Conservation (phyloP, 768 basidiomycete genomes). For the Mycena leptocephala region DNA sequence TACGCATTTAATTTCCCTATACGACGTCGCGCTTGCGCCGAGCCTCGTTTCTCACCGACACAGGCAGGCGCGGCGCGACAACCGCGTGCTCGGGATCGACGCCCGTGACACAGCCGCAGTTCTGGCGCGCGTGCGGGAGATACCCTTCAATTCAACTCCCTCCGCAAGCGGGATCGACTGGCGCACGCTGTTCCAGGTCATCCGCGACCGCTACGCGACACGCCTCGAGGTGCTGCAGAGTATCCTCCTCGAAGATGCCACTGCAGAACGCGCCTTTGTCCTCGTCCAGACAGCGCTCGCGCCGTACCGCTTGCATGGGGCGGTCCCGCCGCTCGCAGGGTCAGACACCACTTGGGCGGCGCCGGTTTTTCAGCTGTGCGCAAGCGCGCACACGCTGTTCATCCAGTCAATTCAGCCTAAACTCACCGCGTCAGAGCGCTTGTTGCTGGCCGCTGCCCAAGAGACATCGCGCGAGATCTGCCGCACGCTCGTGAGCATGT, state of each 20-base stretch:
- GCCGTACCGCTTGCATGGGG: slow-evolving; percentile 49
- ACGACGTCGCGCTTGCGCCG: slow-evolving; percentile 55
- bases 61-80: slow-evolving; percentile 49
- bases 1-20: slow-evolving; percentile 59
- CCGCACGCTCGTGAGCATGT: slow-evolving; percentile 60
- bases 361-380: slow-evolving; percentile 51
- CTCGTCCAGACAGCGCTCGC: slow-evolving; percentile 47
- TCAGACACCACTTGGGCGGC: slow-evolving; percentile 48
- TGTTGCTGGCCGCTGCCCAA: slow-evolving; percentile 48
- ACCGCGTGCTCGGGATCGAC: slow-evolving; percentile 53
- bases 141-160: slow-evolving; percentile 17
- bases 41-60: slow-evolving; percentile 51
- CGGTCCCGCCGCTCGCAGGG: slow-evolving; percentile 27
- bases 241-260: slow-evolving; percentile 45
- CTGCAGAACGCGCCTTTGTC: slow-evolving; percentile 42
- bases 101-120: slow-evolving; percentile 43
- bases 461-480: slow-evolving; percentile 64
- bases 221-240: slow-evolving; percentile 58
- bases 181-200: slow-evolving; percentile 52
- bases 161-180: slow-evolving; percentile 58
- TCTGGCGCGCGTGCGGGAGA: slow-evolving; percentile 44
- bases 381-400: slow-evolving; percentile 47
- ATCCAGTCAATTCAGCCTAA: slow-evolving; percentile 23
- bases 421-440: slow-evolving; percentile 48
- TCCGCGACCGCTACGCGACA: slow-evolving; percentile 59